Conservation (phyloP, 2,329 filamentous ascomycete genomes). For the Emmonsiellopsis sp. region DNA sequence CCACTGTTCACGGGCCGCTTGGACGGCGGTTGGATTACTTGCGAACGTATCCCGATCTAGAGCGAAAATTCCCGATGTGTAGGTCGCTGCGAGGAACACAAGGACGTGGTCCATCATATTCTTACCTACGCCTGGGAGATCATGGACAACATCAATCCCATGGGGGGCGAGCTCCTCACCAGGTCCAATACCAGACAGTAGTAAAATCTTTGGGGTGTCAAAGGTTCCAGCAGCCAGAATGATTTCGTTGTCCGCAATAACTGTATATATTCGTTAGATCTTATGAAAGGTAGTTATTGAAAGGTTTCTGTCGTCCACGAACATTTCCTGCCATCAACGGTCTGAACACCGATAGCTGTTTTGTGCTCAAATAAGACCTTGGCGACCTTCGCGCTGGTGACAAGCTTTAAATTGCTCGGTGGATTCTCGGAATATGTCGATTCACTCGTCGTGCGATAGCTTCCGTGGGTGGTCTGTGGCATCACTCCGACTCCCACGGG, state of each 20-base stretch:
- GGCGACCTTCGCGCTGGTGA: constrained; percentile 36
- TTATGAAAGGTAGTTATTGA: too few species aligned
- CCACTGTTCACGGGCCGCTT: constrained; percentile 35
- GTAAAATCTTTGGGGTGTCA: constrained; percentile 58
- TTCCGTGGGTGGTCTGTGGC: constrained; percentile 35
- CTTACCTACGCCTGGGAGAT: constrained; percentile 47
- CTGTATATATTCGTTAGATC: constrained; percentile 10
- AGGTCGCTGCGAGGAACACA: constrained; percentile 18
- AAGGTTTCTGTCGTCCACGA: neutral
- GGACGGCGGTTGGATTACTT: constrained; percentile 27
- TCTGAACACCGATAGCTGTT: constrained; percentile 30
- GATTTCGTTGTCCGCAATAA: constrained; percentile 57
- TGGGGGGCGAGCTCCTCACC: constrained; percentile 36
- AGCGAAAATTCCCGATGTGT: constrained; percentile 20
- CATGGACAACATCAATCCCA: constrained; percentile 40
- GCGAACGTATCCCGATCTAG: constrained; percentile 33
- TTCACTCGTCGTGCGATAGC: constrained; percentile 37
- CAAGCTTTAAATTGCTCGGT: constrained; percentile 42
- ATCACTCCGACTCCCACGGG: constrained; percentile 41
- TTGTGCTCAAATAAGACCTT: constrained; percentile 33
- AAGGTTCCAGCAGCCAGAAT: constrained; percentile 65
- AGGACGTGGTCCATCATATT: constrained; percentile 44
- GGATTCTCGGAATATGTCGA: constrained; percentile 32
- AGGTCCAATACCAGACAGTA: constrained; percentile 37
- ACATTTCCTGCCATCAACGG: constrained; percentile 17